Percentiles rank a stretch among this genome's conserved stretches.
Evolutionary conservation across 352 stramenopile species (phyloP).

Genomic region (Phytophthora cactorum): DNA sequence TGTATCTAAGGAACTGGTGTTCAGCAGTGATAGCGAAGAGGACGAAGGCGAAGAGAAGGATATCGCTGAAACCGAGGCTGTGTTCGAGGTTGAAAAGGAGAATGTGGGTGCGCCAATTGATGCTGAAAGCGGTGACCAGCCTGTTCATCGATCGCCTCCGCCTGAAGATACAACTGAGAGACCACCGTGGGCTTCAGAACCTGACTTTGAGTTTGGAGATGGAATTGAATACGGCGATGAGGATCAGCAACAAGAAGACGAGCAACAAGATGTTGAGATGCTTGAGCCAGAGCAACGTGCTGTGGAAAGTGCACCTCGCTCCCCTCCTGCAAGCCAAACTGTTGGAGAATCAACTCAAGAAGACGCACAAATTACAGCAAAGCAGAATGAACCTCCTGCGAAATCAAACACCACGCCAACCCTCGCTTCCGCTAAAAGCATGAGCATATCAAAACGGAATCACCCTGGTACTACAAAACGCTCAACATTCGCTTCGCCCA

Average conservation of each 20-base stretch:
- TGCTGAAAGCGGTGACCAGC: not conserved
- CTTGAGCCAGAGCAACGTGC: conserved; percentile 7
- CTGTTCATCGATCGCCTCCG: conserved; percentile 1
- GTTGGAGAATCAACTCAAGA: conserved; percentile 20
- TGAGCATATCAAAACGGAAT: conserved; percentile 1
- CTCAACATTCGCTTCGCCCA: conserved; percentile 18
- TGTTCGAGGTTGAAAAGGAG: conserved; percentile 13
- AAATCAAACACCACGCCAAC: conserved; percentile 6
- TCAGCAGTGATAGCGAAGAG: conserved; percentile 45
- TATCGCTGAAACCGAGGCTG: conserved; percentile 7
- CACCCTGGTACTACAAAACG: not conserved
- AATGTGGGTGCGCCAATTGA: not conserved
- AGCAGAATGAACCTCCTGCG: not conserved
- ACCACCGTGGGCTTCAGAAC: conserved; percentile 21
- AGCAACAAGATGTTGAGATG: conserved; percentile 29
- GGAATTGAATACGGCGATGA: conserved; percentile 13
- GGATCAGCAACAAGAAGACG: not conserved
- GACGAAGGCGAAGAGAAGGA: conserved; percentile 33
- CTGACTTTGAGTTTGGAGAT: conserved; percentile 32
- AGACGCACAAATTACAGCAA: not conserved
- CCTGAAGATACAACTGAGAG: conserved; percentile 16
- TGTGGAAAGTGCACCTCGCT: conserved; percentile 5
- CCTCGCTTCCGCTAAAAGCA: conserved; percentile 7
- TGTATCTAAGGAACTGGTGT: conserved; percentile 48
- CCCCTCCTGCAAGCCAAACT: conserved; percentile 1